Evolutionary conservation across 768 basidiomycete genomes (phyloP).

Genomic region (Calocybe indica): DNA sequence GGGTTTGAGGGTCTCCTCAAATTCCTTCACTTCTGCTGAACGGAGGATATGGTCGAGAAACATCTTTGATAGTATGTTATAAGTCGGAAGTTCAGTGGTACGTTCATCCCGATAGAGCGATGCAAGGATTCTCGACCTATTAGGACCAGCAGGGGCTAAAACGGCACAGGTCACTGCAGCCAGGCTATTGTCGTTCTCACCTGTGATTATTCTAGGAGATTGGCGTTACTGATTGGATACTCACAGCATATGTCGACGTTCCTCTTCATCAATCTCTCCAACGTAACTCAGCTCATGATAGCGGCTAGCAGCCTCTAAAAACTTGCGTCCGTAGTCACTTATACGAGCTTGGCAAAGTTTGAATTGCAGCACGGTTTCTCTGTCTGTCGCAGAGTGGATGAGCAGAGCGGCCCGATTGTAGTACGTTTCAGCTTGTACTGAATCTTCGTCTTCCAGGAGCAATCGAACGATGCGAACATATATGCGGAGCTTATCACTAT

Average conservation of each 20-base stretch:
- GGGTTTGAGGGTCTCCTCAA: constrained; percentile 79
- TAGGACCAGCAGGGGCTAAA: constrained; percentile 94
- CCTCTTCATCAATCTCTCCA: constrained; percentile 88
- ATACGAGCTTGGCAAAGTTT: constrained; percentile 94
- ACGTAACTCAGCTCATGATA: constrained; percentile 96
- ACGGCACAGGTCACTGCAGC: constrained; percentile 96
- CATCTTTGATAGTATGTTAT: constrained; percentile 95
- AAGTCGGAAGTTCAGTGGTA: constrained; percentile 68
- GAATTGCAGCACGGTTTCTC: constrained; percentile 75
- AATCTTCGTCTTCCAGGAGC: constrained; percentile 93
- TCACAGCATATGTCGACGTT: constrained; percentile 86
- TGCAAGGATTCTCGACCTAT: constrained; percentile 88
- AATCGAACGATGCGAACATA: constrained; percentile 94
- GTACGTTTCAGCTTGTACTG: constrained; percentile 95
- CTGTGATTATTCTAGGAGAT: constrained; percentile 1
- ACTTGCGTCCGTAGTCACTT: constrained; percentile 86
- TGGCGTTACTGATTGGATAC: constrained; percentile 17
- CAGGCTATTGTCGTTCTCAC: constrained; percentile 37
- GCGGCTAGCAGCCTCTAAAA: constrained; percentile 87
- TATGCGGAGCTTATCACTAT: constrained; percentile 82
- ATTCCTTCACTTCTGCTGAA: constrained; percentile 81
- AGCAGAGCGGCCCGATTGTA: constrained; percentile 94
- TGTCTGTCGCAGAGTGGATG: constrained; percentile 73
- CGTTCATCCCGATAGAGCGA: constrained; percentile 94
- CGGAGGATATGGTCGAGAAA: constrained; percentile 97